Percentiles rank a stretch among this genome's conserved stretches.
Conservation (phyloP, 306 rosid genomes). For the Casuarina cunninghamiana region DNA sequence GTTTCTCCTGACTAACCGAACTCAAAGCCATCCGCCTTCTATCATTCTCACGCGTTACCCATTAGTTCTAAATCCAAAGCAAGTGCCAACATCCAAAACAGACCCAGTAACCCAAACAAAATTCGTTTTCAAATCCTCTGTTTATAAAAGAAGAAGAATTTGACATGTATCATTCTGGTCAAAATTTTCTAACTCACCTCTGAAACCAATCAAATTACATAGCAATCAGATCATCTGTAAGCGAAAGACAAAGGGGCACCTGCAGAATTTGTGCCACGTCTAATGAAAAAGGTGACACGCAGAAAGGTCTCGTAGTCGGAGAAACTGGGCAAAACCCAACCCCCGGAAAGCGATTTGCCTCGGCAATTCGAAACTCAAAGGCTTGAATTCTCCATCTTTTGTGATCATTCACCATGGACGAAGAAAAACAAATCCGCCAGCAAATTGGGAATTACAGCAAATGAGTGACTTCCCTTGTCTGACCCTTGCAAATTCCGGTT, state of each 20-base stretch:
- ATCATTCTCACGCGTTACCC: slow-evolving; percentile 29
- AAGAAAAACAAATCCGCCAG: not conserved
- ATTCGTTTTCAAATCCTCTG: not conserved
- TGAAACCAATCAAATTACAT: slow-evolving; percentile 21
- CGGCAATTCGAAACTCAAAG: slow-evolving; percentile 22
- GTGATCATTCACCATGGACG: slow-evolving; percentile 25
- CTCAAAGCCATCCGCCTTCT: slow-evolving; percentile 32
- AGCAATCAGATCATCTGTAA: slow-evolving; percentile 31
- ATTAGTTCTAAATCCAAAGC: slow-evolving; percentile 29
- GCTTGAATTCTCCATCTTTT: slow-evolving; percentile 36
- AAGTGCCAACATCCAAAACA: slow-evolving; percentile 23
- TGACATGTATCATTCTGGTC: slow-evolving; percentile 25
- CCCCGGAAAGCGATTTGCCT: slow-evolving; percentile 40
- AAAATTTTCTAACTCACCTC: slow-evolving; percentile 24
- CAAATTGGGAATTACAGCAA: not conserved
- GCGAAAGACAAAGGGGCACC: slow-evolving; percentile 17
- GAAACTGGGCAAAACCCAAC: slow-evolving; percentile 20
- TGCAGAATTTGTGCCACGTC: slow-evolving; percentile 33
- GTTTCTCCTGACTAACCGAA: slow-evolving; percentile 29
- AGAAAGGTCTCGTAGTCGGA: slow-evolving; percentile 20
- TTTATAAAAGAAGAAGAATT: slow-evolving; percentile 16
- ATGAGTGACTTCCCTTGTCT: not conserved
- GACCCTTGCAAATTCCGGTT: not conserved
- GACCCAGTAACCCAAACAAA: slow-evolving; percentile 8
- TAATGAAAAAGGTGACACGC: slow-evolving; percentile 31